phyloP scores from a whole-genome alignment of 257 asterid genomes.

The Apocynum venetum region DNA sequence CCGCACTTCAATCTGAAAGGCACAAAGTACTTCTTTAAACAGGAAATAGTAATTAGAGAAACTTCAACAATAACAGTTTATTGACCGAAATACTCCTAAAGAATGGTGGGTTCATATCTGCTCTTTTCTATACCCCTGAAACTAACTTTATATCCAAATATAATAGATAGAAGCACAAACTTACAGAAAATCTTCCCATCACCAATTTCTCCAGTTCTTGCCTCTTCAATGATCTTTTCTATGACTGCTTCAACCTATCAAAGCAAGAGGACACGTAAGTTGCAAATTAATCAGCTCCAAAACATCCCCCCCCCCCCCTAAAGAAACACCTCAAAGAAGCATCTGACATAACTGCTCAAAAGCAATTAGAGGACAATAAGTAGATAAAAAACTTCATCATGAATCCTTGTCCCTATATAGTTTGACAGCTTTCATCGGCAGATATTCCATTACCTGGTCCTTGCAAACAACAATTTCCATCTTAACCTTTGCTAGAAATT shows the following conservation, averaged over 20 bases:
- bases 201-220: constrained; percentile 96
- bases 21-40: neutral
- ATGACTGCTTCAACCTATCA: constrained; percentile 85
- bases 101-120: neutral
- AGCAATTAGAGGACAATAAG: neutral
- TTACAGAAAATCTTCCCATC: constrained; percentile 94
- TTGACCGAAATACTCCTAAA: too few species aligned
- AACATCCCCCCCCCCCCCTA: neutral
- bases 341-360: neutral
- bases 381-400: neutral
- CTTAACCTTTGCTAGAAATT: constrained; percentile 75
- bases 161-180: constrained; percentile 15
- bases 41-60: neutral
- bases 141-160: neutral
- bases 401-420: neutral
- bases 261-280: constrained; percentile 17
- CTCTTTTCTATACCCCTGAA: neutral
- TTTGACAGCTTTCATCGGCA: neutral
- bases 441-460: constrained; percentile 57
- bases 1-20: neutral
- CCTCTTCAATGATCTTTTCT: constrained; percentile 69
- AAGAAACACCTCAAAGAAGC: neutral
- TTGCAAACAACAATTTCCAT: constrained; percentile 95
- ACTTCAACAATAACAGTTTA: neutral
- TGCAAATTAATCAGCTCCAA: neutral